These are phyloP conservation scores for Saturnispora dispora DNA, from an alignment of 805 yeast species.

Conservation along the genomic window DNA sequence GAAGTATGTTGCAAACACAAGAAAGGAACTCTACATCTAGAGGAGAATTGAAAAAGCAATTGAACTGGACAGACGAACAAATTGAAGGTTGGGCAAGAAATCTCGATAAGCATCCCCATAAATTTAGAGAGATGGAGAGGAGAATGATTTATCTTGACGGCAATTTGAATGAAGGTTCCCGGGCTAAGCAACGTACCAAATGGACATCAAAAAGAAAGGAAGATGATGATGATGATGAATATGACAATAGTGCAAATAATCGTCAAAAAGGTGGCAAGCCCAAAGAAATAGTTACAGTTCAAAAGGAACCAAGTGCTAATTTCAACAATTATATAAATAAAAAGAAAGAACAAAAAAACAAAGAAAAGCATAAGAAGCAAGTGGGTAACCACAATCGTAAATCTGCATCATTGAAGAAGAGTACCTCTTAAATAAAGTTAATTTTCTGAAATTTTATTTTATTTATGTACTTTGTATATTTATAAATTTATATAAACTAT, in stretches of 20 bases:
- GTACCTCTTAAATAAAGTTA: background rate
- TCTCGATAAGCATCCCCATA: constrained; percentile 54
- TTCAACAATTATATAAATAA: constrained; percentile 14
- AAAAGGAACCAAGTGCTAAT: constrained; percentile 4
- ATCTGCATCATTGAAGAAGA: background rate
- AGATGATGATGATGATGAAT: constrained; percentile 3
- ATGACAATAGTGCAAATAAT: constrained; percentile 1
- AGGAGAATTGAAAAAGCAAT: constrained; percentile 38
- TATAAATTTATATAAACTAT: background rate
- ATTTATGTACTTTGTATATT: background rate
- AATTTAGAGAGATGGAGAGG: constrained; percentile 55
- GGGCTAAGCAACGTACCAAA: constrained; percentile 14
- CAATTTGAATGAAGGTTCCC: constrained; percentile 16
- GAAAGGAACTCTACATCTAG: too few relatives aligned
- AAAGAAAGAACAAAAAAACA: constrained; percentile 32
- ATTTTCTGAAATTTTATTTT: background rate
- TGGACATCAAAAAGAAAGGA: constrained; percentile 11
- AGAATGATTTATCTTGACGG: constrained; percentile 40
- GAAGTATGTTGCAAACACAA: constrained; percentile 39
- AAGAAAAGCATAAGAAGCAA: constrained; percentile 47
- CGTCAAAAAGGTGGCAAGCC: constrained; percentile 10
- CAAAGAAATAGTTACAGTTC: background rate
- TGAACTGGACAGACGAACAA: constrained; percentile 80
- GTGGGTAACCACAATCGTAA: constrained; percentile 61
- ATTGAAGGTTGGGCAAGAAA: constrained; percentile 89